These are phyloP conservation scores for Malus hybrid DNA, from an alignment of 331 rosid genomes.

Conservation along the genomic window DNA sequence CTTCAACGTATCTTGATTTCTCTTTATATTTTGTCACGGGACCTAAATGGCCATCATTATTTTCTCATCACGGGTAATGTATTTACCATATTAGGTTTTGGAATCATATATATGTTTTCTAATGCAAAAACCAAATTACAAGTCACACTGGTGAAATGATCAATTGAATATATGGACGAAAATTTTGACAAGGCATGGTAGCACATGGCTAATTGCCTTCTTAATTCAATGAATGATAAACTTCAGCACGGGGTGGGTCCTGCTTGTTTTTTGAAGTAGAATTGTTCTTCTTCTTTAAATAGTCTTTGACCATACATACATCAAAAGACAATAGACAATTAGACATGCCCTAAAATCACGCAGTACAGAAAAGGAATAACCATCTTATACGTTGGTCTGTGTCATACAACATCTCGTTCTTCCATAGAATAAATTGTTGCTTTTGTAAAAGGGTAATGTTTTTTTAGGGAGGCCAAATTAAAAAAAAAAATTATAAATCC, in stretches of 20 bases:
- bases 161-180: not conserved
- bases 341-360: not conserved
- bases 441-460: not conserved
- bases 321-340: not conserved
- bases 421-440: not conserved
- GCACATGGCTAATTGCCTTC: not conserved
- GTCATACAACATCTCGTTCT: not conserved
- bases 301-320: not conserved
- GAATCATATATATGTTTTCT: conserved; percentile 12
- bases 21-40: conserved; percentile 20
- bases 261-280: not conserved
- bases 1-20: not conserved
- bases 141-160: not conserved
- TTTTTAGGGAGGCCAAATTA: too few species aligned
- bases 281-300: not conserved
- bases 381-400: not conserved
- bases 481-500: too few species aligned
- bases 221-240: not conserved
- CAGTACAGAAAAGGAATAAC: not conserved
- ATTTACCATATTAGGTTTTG: not conserved
- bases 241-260: not conserved
- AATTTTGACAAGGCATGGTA: not conserved
- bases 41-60: not conserved
- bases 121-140: conserved; percentile 1
- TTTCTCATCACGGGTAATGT: conserved; percentile 23